Evolutionary conservation across 179 eudicot genomes (phyloP).

Genomic region (Silene vulgaris): DNA sequence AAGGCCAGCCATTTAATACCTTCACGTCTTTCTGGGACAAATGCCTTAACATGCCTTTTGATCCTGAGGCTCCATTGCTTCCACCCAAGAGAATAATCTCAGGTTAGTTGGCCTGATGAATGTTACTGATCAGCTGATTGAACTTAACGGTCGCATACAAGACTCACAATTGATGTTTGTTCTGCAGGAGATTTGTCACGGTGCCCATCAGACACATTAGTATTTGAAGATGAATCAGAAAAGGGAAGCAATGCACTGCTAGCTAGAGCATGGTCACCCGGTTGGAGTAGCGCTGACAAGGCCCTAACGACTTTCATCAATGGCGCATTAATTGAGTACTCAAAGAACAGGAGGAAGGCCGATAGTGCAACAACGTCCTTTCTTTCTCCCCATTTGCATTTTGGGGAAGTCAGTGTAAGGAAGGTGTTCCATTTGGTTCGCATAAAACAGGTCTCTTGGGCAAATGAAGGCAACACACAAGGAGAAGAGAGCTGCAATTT

Average conservation of each 20-base stretch:
- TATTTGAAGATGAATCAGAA: conserved; percentile 84
- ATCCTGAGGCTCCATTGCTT: conserved; percentile 89
- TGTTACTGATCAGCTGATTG: not conserved
- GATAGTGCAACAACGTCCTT: conserved; percentile 98
- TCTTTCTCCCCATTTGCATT: conserved; percentile 92
- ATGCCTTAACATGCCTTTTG: conserved; percentile 96
- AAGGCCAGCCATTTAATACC: conserved; percentile 63
- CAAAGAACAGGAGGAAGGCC: conserved; percentile 83
- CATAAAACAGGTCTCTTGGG: conserved; percentile 81
- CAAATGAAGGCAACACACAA: conserved; percentile 77
- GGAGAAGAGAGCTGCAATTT: conserved; percentile 91
- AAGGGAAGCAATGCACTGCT: conserved; percentile 95
- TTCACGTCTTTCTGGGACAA: conserved; percentile 78
- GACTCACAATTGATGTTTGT: not conserved
- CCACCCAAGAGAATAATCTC: conserved; percentile 86
- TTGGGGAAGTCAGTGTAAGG: conserved; percentile 86
- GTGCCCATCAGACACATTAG: conserved; percentile 59
- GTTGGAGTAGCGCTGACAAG: conserved; percentile 94
- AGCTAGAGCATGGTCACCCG: conserved; percentile 98
- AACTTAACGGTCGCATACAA: not conserved
- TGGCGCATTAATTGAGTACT: conserved; percentile 75
- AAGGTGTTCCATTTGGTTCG: conserved; percentile 84
- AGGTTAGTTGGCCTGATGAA: conserved; percentile 40
- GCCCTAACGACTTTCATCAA: conserved; percentile 75
- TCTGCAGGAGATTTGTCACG: conserved; percentile 65